Percentiles rank a stretch among this genome's conserved stretches.
phyloP scores from a whole-genome alignment of 768 basidiomycete species.

The Thelephora aurantiotincta region DNA sequence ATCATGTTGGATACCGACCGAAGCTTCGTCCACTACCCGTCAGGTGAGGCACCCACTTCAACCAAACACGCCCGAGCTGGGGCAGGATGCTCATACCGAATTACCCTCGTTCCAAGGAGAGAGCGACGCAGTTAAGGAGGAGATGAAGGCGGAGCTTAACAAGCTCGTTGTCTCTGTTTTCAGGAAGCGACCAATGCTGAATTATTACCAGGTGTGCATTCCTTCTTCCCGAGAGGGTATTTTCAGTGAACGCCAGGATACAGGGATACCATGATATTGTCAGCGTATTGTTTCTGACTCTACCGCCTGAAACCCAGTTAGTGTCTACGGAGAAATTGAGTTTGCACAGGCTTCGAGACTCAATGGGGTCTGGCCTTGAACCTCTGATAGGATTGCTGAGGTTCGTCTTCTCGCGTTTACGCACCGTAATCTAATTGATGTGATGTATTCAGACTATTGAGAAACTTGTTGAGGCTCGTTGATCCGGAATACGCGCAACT shows the following conservation, averaged over 20 bases:
- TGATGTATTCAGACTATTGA: conserved; percentile 41
- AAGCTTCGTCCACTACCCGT: conserved; percentile 87
- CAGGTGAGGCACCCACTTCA: conserved; percentile 38
- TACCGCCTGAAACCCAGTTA: conserved; percentile 45
- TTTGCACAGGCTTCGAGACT: conserved; percentile 67
- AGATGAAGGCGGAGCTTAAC: conserved; percentile 53
- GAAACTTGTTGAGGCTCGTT: conserved; percentile 53
- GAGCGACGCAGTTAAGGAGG: conserved; percentile 27
- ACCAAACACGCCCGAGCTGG: background rate
- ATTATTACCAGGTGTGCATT: conserved; percentile 65
- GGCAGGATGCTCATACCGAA: background rate
- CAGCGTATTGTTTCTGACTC: conserved; percentile 66
- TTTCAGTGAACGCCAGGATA: background rate
- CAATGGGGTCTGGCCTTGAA: conserved; percentile 77
- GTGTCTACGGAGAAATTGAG: conserved; percentile 59
- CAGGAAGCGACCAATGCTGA: conserved; percentile 53
- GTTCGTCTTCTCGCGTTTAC: conserved; percentile 19
- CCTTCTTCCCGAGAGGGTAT: background rate
- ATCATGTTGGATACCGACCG: conserved; percentile 83
- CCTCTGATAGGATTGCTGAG: conserved; percentile 73
- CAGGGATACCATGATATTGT: conserved; percentile 91
- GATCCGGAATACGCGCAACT: conserved; percentile 59
- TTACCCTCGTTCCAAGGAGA: conserved; percentile 3
- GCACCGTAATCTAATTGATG: background rate
- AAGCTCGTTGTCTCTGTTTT: conserved; percentile 63